These are phyloP conservation scores for Phaeosphaeria sp. DNA, from an alignment of 2,329 filamentous ascomycete genomes.

Conservation along the genomic window DNA sequence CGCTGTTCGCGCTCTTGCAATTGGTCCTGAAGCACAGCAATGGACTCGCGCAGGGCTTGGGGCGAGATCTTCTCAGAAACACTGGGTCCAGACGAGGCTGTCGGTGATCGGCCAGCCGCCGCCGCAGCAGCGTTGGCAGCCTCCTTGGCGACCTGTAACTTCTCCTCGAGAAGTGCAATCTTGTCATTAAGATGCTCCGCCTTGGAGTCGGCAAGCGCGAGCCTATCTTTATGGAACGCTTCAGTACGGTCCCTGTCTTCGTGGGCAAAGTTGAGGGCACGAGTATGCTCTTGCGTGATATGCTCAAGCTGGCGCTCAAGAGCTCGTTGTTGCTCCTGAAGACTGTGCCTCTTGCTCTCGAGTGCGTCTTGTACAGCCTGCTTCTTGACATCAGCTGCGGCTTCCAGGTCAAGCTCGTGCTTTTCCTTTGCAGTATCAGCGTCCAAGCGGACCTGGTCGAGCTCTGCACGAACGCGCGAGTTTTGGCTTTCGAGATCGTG, in stretches of 20 bases:
- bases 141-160: conserved; percentile 86
- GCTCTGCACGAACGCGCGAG: conserved; percentile 71
- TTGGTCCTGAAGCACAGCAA: conserved; percentile 95
- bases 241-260: conserved; percentile 86
- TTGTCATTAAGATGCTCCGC: conserved; percentile 86
- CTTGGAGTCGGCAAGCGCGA: conserved; percentile 84
- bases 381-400: conserved; percentile 73
- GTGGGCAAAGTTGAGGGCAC: conserved; percentile 70
- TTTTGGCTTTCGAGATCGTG: conserved; percentile 84
- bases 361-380: conserved; percentile 62
- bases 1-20: conserved; percentile 89
- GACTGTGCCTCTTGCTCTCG: conserved; percentile 59
- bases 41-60: conserved; percentile 92
- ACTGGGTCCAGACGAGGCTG: conserved; percentile 48
- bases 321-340: conserved; percentile 59
- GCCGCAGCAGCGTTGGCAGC: conserved; percentile 85
- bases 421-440: conserved; percentile 80
- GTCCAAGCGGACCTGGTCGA: conserved; percentile 80
- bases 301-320: conserved; percentile 46
- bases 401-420: conserved; percentile 84
- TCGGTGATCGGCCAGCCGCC: conserved; percentile 61
- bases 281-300: conserved; percentile 65
- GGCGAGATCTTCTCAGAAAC: conserved; percentile 87
- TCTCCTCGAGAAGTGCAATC: conserved; percentile 84
- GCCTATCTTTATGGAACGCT: conserved; percentile 78